These are phyloP conservation scores for Solanum hybrid DNA, from an alignment of 305 asterid genomes.

Conservation along the genomic window DNA sequence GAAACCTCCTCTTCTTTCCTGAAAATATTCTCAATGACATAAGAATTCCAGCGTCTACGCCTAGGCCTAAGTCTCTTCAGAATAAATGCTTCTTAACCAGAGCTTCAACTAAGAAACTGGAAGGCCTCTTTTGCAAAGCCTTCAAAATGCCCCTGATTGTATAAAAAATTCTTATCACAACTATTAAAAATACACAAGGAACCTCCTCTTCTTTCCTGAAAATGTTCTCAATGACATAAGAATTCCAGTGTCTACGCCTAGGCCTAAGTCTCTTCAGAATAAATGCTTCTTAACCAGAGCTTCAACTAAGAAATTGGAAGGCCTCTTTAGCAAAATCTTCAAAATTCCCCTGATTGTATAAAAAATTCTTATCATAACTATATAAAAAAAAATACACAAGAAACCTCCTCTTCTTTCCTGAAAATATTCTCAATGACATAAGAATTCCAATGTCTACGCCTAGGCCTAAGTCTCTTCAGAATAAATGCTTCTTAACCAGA, in stretches of 20 bases:
- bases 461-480: not conserved
- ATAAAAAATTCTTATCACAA: not conserved
- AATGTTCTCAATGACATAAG: not conserved
- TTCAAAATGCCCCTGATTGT: not conserved
- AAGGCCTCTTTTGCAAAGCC: not conserved
- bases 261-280: not conserved
- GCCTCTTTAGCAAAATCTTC: not conserved
- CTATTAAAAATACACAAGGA: not conserved
- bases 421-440: not conserved
- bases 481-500: not conserved
- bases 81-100: not conserved
- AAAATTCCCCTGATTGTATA: not conserved
- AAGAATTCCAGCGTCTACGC: not conserved
- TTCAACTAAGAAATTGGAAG: not conserved
- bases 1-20: constrained; percentile 4
- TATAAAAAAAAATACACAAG: not conserved
- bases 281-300: not conserved
- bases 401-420: not conserved
- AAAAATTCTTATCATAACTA: not conserved
- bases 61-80: not conserved
- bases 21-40: not conserved
- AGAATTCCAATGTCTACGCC: not conserved
- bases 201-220: not conserved
- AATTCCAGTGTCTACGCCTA: not conserved
- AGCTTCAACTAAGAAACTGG: not conserved